Conservation (phyloP, 1,284 basidiomycete species). For the Fomitopsis pinicola region DNA sequence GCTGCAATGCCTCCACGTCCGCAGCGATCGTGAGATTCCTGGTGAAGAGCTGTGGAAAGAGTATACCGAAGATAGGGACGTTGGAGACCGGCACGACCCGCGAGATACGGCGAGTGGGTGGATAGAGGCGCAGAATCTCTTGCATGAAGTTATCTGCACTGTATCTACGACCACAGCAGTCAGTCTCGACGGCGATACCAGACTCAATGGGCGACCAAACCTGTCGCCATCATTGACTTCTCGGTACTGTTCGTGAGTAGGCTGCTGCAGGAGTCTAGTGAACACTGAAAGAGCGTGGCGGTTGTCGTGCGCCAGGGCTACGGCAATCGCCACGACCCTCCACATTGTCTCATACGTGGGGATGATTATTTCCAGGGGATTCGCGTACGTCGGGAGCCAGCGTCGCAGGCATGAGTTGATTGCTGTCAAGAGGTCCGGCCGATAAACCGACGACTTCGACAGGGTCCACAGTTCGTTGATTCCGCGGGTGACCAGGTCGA, state of each 20-base stretch:
- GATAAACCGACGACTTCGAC: slow-evolving; percentile 29
- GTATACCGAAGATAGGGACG: slow-evolving; percentile 10
- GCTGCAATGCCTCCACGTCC: slow-evolving; percentile 40
- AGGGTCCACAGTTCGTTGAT: slow-evolving; percentile 40
- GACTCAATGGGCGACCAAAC: neutral
- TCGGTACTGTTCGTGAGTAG: slow-evolving; percentile 32
- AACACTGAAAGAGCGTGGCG: slow-evolving; percentile 27
- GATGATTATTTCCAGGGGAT: slow-evolving; percentile 47
- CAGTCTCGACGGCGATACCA: neutral
- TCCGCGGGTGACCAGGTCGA: slow-evolving; percentile 29
- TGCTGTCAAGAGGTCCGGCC: slow-evolving; percentile 13
- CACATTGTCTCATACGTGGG: slow-evolving; percentile 59
- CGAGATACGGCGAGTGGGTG: slow-evolving; percentile 42
- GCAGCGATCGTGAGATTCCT: slow-evolving; percentile 23
- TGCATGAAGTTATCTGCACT: slow-evolving; percentile 37
- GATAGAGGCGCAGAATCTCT: slow-evolving; percentile 43
- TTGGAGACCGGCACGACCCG: slow-evolving; percentile 17
- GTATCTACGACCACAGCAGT: slow-evolving; percentile 13
- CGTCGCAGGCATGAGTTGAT: slow-evolving; percentile 27
- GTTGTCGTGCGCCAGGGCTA: slow-evolving; percentile 34
- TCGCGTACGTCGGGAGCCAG: slow-evolving; percentile 34
- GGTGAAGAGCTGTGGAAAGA: slow-evolving; percentile 6
- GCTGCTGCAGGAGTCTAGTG: slow-evolving; percentile 33
- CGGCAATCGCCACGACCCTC: slow-evolving; percentile 48
- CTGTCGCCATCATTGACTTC: neutral